Conservation (phyloP, 805 yeast species). For the Hanseniaspora pseudoguilliermondii region DNA sequence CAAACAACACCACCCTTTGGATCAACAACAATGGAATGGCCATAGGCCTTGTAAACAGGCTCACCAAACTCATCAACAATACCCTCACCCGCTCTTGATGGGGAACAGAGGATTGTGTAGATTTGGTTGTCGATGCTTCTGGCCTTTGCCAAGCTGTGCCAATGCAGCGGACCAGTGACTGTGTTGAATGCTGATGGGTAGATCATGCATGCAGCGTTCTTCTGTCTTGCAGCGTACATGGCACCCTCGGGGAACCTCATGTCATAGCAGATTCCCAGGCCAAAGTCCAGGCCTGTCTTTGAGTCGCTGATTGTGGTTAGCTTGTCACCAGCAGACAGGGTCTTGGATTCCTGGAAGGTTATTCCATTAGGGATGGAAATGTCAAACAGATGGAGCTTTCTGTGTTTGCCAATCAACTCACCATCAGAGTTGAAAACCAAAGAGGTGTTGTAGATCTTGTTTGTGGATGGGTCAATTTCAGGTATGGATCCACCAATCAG, state of each 20-base stretch:
- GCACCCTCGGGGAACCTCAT: constrained; percentile 72
- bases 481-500: constrained; percentile 91
- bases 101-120: constrained; percentile 70
- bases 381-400: constrained; percentile 85
- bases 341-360: constrained; percentile 68
- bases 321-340: constrained; percentile 65
- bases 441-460: constrained; percentile 58
- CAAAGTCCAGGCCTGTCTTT: constrained; percentile 41
- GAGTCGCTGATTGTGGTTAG: constrained; percentile 45
- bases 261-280: constrained; percentile 78
- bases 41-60: constrained; percentile 50
- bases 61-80: constrained; percentile 14
- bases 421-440: constrained; percentile 63
- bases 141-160: constrained; percentile 63
- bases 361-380: constrained; percentile 86
- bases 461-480: constrained; percentile 47
- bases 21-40: constrained; percentile 52
- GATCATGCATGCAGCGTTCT: constrained; percentile 59
- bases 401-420: constrained; percentile 68
- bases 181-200: constrained; percentile 81
- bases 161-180: constrained; percentile 71
- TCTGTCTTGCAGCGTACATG: constrained; percentile 47
- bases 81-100: constrained; percentile 58
- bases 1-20: constrained; percentile 49
- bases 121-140: constrained; percentile 66